A percentile compares a stretch with the other conserved stretches of the same genome.
phyloP scores from a whole-genome alignment of 2,329 filamentous ascomycete species.

The Phialophora verrucosa region DNA sequence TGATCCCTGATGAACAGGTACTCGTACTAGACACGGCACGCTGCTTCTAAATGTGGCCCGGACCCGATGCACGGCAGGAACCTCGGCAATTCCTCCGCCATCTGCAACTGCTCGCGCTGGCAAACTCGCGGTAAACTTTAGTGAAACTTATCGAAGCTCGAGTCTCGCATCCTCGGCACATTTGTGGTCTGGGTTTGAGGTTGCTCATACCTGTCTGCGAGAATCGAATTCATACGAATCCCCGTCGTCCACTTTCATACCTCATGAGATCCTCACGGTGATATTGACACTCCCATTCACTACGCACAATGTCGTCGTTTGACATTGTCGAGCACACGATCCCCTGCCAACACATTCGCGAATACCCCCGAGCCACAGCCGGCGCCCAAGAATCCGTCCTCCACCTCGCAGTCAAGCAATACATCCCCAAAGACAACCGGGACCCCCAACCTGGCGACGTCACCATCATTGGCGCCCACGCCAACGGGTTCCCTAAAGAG shows the following conservation, averaged over 20 bases:
- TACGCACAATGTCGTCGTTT: constrained; percentile 46
- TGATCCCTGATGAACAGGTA: background rate
- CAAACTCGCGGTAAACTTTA: background rate
- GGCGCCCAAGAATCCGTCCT: constrained; percentile 57
- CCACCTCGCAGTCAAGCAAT: constrained; percentile 61
- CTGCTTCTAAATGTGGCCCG: background rate
- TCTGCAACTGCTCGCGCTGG: background rate
- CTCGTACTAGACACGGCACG: background rate
- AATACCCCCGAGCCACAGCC: constrained; percentile 56
- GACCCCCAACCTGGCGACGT: constrained; percentile 54
- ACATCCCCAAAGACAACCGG: constrained; percentile 57
- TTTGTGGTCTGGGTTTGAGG: background rate
- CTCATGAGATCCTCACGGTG: background rate
- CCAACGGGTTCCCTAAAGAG: constrained; percentile 63
- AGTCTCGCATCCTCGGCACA: background rate
- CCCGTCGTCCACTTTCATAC: background rate
- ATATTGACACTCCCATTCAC: background rate
- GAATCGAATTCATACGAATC: background rate
- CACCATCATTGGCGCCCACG: constrained; percentile 61
- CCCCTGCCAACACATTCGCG: constrained; percentile 57
- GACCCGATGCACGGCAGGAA: background rate
- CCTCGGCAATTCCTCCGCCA: constrained; percentile 8
- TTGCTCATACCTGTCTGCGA: background rate
- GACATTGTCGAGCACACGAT: constrained; percentile 56
- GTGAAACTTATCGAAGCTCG: background rate